Evolutionary conservation across 805 yeast genomes (phyloP).

Genomic region (Yamadazyma nakazawae): DNA sequence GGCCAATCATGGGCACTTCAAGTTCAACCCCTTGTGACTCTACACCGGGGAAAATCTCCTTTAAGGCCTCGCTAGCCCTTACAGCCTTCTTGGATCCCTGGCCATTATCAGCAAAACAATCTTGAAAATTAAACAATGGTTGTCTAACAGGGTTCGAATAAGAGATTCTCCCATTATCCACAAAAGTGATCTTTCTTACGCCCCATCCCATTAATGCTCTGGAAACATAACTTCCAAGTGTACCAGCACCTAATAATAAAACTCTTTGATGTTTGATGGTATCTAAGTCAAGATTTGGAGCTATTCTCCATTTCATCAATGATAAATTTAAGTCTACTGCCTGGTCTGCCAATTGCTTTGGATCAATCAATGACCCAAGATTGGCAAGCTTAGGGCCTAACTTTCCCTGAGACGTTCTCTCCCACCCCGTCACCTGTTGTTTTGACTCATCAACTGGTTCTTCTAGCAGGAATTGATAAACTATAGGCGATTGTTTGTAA

Average conservation of each 20-base stretch:
- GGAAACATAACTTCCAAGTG: constrained; percentile 88
- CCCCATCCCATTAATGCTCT: constrained; percentile 95
- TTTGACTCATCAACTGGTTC: neutral
- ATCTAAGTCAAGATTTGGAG: constrained; percentile 76
- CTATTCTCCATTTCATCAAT: constrained; percentile 95
- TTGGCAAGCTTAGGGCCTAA: constrained; percentile 83
- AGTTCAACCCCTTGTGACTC: constrained; percentile 57
- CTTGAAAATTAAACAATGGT: constrained; percentile 78
- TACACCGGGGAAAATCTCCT: constrained; percentile 76
- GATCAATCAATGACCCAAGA: constrained; percentile 76
- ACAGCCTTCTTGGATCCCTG: constrained; percentile 71
- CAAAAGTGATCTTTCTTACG: constrained; percentile 76
- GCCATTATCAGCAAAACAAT: constrained; percentile 61
- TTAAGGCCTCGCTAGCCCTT: constrained; percentile 71
- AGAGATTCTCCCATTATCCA: constrained; percentile 86
- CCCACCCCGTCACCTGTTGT: constrained; percentile 78
- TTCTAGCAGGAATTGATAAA: constrained; percentile 17
- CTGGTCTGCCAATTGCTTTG: constrained; percentile 78
- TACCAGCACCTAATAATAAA: constrained; percentile 90
- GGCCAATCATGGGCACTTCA: constrained; percentile 96
- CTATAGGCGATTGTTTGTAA: constrained; percentile 21
- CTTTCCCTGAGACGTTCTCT: constrained; percentile 67
- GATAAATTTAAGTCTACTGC: constrained; percentile 88
- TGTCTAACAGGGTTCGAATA: constrained; percentile 96
- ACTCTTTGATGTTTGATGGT: constrained; percentile 57